phyloP scores from a whole-genome alignment of 257 asterid genomes.

The Echites panduratus region DNA sequence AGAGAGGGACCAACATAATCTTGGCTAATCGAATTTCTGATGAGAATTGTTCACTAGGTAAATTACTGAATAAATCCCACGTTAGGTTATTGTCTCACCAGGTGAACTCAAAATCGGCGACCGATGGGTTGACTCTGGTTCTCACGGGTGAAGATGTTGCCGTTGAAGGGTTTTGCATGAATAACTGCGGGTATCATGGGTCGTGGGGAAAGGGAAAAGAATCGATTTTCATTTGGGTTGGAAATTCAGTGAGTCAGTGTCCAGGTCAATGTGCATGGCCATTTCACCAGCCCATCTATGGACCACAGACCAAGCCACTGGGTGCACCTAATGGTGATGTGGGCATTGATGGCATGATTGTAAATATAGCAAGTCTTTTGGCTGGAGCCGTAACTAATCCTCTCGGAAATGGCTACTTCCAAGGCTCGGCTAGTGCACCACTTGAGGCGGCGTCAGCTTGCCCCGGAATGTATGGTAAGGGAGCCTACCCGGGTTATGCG shows the following conservation, averaged over 20 bases:
- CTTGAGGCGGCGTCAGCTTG: constrained; percentile 27
- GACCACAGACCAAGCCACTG: constrained; percentile 26
- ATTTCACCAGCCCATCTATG: constrained; percentile 19
- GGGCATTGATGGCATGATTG: constrained; percentile 29
- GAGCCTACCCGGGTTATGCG: constrained; percentile 21
- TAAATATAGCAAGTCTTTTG: constrained; percentile 25
- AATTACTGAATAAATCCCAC: constrained; percentile 15
- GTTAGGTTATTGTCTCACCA: constrained; percentile 22
- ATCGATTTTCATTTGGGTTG: constrained; percentile 24
- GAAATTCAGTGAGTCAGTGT: constrained; percentile 32
- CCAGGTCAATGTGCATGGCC: constrained; percentile 31
- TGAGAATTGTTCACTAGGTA: constrained; percentile 24
- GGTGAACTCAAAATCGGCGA: constrained; percentile 11
- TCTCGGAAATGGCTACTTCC: constrained; percentile 24
- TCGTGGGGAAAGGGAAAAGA: background rate
- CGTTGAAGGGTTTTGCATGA: constrained; percentile 31
- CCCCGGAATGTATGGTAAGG: constrained; percentile 20
- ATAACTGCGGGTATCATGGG: constrained; percentile 29
- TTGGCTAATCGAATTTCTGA: constrained; percentile 20
- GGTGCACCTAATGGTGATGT: constrained; percentile 22
- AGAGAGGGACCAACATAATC: constrained; percentile 6
- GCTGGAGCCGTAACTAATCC: constrained; percentile 33
- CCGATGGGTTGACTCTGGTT: constrained; percentile 18
- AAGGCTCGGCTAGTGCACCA: constrained; percentile 23
- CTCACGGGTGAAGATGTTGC: constrained; percentile 28